Conservation (phyloP, 2,329 filamentous ascomycete species). For the Allantophomopsis cytisporea region DNA sequence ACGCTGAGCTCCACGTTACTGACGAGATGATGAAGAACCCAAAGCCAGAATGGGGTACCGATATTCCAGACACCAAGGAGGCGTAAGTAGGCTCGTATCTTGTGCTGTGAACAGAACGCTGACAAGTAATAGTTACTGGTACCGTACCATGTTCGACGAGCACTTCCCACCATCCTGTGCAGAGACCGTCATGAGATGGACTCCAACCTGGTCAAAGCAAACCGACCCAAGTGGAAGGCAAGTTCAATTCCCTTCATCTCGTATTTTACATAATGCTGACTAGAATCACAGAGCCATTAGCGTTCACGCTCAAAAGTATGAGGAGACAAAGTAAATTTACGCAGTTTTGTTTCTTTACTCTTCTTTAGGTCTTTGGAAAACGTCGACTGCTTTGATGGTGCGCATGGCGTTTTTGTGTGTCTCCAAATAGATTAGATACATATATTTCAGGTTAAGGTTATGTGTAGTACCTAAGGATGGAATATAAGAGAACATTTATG, state of each 20-base stretch:
- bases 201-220: slow-evolving; percentile 94
- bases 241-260: slow-evolving; percentile 1
- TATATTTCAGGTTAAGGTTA: no score
- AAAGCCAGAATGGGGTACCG: slow-evolving; percentile 86
- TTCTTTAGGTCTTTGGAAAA: no score
- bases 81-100: slow-evolving; percentile 41
- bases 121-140: slow-evolving; percentile 61
- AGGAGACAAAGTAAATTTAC: slow-evolving; percentile 18
- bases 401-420: no score
- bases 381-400: no score
- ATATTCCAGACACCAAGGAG: slow-evolving; percentile 94
- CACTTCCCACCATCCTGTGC: slow-evolving; percentile 91
- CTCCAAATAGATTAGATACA: no score
- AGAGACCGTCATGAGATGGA: slow-evolving; percentile 90
- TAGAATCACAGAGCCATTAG: slow-evolving; percentile 49
- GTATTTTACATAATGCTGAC: slow-evolving; percentile 2
- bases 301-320: slow-evolving; percentile 64
- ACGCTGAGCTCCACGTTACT: slow-evolving; percentile 75
- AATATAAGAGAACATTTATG: no score
- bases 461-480: no score
- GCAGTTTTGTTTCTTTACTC: no score
- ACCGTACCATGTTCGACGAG: slow-evolving; percentile 96
- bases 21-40: slow-evolving; percentile 99
- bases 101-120: no score
- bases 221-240: slow-evolving; percentile 72